A percentile compares a stretch with the other conserved stretches of the same genome.
phyloP scores from a whole-genome alignment of 2,329 filamentous ascomycete species.

The Penicillium decumbens region DNA sequence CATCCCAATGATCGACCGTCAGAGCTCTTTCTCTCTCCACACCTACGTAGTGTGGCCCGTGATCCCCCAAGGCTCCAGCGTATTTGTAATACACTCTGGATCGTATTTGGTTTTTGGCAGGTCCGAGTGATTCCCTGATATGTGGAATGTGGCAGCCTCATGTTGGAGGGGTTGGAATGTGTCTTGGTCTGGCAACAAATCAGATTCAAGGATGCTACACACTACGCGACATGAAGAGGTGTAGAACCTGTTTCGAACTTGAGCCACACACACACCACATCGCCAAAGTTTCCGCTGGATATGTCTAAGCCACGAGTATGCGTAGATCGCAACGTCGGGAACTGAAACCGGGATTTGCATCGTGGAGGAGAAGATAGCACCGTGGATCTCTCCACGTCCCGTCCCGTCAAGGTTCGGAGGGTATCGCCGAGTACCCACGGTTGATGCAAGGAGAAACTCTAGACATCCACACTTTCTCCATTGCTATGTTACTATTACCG shows the following conservation, averaged over 20 bases:
- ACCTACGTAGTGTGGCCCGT: not conserved
- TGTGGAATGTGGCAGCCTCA: conserved; percentile 19
- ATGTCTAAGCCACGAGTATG: conserved; percentile 1
- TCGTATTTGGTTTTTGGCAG: not conserved
- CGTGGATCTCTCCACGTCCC: conserved; percentile 28
- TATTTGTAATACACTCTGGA: not conserved
- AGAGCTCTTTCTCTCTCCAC: not conserved
- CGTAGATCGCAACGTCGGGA: not conserved
- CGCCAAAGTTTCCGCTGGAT: conserved; percentile 2
- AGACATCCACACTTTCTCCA: not conserved
- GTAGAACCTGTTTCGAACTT: not conserved
- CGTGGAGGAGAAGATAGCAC: not conserved
- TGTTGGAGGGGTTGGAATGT: conserved; percentile 23
- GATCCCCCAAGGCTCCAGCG: not conserved
- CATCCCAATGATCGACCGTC: conserved; percentile 4
- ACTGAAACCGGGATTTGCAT: not conserved
- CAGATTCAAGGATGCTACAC: not conserved
- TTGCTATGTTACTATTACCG: not conserved
- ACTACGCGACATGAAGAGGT: no score
- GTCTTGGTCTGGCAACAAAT: conserved; percentile 5
- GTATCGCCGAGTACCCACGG: conserved; percentile 29
- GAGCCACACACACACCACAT: conserved; percentile 1
- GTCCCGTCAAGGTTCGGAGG: conserved; percentile 39
- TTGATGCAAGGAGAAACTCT: conserved; percentile 28
- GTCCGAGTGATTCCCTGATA: conserved; percentile 1